These are phyloP conservation scores for Penicillium oxalicum DNA, from an alignment of 2,329 filamentous ascomycete genomes.

Conservation along the genomic window DNA sequence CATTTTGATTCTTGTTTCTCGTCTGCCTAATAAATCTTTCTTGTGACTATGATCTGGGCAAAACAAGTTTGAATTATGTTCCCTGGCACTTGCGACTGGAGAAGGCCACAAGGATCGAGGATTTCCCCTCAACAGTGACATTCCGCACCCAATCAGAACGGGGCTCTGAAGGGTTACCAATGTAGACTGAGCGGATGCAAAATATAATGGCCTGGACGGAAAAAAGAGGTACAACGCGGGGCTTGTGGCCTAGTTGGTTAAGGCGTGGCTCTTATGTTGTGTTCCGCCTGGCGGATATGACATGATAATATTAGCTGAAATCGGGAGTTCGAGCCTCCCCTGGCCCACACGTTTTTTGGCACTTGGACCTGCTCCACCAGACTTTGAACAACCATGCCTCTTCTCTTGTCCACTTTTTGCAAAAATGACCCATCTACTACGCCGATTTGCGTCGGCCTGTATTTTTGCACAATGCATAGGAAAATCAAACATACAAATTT, in stretches of 20 bases:
- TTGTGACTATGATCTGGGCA: too few relatives aligned
- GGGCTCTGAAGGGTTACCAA: not conserved
- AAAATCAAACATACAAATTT: too few relatives aligned
- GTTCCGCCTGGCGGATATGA: not conserved
- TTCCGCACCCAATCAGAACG: not conserved
- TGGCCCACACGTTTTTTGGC: constrained; percentile 1
- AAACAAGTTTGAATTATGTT: too few relatives aligned
- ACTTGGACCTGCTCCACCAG: too few relatives aligned
- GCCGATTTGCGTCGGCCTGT: too few relatives aligned
- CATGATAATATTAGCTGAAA: constrained; percentile 5
- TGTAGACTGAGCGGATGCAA: not conserved
- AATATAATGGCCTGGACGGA: not conserved
- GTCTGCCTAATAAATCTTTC: too few relatives aligned
- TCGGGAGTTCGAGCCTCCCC: constrained; percentile 4
- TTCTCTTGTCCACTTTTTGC: too few relatives aligned
- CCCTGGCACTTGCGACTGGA: not conserved
- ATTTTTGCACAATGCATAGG: too few relatives aligned
- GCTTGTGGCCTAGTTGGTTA: constrained; percentile 5
- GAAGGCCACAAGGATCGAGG: not conserved
- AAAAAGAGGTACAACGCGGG: constrained; percentile 3
- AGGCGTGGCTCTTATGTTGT: constrained; percentile 3
- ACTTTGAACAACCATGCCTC: too few relatives aligned
- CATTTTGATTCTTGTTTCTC: not conserved
- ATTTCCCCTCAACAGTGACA: not conserved
- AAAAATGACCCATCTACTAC: too few relatives aligned